Evolutionary conservation across 1,284 basidiomycete species (phyloP), one percentile per base, ranked within the genome.

Genomic region (Peniophora sp.): DNA sequence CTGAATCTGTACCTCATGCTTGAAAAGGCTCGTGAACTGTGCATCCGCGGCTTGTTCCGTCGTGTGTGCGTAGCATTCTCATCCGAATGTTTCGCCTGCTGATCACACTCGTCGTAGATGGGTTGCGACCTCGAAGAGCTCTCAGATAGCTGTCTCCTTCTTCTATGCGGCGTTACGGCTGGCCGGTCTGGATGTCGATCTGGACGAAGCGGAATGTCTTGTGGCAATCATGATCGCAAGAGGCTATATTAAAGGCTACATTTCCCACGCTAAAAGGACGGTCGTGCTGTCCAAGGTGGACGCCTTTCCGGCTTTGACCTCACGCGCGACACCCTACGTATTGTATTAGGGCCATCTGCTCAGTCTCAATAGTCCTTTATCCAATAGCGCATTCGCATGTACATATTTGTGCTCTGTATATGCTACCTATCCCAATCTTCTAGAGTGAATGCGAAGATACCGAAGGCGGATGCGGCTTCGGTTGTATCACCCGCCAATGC

Each of bases 191-290:
- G 76, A 81, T 18, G 73, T 81, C 32, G 62, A 69, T 17, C 58
- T 72, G 49, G 91, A 91, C 55, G 96, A 98, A 68, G 86, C 92
- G 15, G 96, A 98, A 68, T 98, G 96, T 68, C 75, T 94, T 51
- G 76, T 98, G 8, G 93, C 93, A 15, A 95, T 93, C 62, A 88
- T 96, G 86, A 89, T 98, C 39, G 92, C 86, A 69, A 90, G 88
- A 71, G 92, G 91, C 3, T 92, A 87, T 65, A 86, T 98, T 65
- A 81, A 88, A 52, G 96, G 96, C 3, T 98, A 98, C 67, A 96
- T 99, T 61, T 94, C 92, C 45, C 96, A 99, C 63, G 91, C 92
- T 63, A 88, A 89, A 65, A 86, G 92, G 68, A 92, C 88, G 76
- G 87, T 97, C 2, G 96, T 99, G 2, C 67, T 99, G 48, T 83